Conservation (phyloP, 2,329 filamentous ascomycete species). For the Exserohilum turcica region DNA sequence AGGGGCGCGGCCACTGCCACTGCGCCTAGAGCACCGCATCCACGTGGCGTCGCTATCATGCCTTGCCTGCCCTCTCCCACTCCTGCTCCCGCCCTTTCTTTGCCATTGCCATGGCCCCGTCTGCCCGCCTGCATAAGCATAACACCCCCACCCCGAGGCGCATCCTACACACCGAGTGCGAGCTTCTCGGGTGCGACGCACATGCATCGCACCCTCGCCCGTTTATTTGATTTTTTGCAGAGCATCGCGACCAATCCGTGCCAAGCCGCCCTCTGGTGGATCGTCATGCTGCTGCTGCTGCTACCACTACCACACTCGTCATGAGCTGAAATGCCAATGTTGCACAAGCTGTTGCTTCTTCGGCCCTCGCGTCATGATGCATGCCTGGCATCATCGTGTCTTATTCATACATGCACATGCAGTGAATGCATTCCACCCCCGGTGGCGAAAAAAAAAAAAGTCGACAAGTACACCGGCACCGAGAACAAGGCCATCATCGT, state of each 20-base stretch:
- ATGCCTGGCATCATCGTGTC: neutral
- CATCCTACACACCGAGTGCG: neutral
- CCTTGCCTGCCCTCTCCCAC: neutral
- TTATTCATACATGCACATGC: too few relatives aligned
- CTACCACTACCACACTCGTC: neutral
- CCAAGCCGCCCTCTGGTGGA: neutral
- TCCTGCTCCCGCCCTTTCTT: neutral
- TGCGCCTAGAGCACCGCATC: neutral
- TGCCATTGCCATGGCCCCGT: neutral
- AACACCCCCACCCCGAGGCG: neutral
- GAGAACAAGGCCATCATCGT: too few relatives aligned
- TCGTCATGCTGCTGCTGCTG: neutral
- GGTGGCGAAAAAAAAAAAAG: neutral
- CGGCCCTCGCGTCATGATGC: neutral
- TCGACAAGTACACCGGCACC: too few relatives aligned
- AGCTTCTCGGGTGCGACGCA: neutral
- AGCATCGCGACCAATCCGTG: neutral
- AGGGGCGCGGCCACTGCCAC: too few relatives aligned
- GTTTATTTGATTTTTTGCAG: neutral
- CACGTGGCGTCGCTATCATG: neutral
- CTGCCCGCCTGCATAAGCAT: neutral
- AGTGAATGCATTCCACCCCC: neutral
- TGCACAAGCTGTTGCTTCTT: neutral
- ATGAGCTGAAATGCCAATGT: neutral
- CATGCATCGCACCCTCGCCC: neutral